Conservation (phyloP, 1,139 yeast species). For the Kodamaea fungicola region DNA sequence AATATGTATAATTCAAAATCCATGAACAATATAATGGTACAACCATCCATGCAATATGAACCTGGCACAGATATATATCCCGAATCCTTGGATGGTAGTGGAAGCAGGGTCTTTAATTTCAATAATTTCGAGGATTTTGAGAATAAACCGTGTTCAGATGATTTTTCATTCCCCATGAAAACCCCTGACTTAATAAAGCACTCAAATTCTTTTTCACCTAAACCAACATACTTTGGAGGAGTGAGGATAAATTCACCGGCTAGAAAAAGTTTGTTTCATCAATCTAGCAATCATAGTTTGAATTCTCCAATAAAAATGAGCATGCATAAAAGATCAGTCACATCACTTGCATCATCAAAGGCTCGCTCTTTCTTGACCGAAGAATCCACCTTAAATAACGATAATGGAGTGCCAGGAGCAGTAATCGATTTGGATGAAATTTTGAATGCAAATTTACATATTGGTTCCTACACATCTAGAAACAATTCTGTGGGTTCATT, state of each 20-base stretch:
- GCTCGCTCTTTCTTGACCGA: conserved; percentile 33
- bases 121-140: conserved; percentile 37
- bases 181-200: conserved; percentile 16
- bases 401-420: conserved; percentile 53
- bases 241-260: conserved; percentile 9
- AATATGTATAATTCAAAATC: not conserved
- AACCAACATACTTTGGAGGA: conserved; percentile 8
- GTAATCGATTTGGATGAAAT: conserved; percentile 63
- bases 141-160: conserved; percentile 17
- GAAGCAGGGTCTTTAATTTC: conserved; percentile 15
- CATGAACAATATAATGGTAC: not conserved
- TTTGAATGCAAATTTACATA: conserved; percentile 38
- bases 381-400: conserved; percentile 27
- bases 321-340: conserved; percentile 19
- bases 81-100: not conserved
- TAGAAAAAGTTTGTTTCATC: conserved; percentile 7
- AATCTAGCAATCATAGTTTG: conserved; percentile 15
- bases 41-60: not conserved
- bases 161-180: conserved; percentile 31
- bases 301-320: conserved; percentile 37
- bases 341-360: conserved; percentile 16
- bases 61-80: conserved; percentile 16
- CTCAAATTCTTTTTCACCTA: conserved; percentile 1
- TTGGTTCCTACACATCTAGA: conserved; percentile 16
- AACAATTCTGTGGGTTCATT: conserved; percentile 9